These are phyloP conservation scores for Achaetomium macrosporum DNA, from an alignment of 2,329 filamentous ascomycete genomes.

Conservation along the genomic window DNA sequence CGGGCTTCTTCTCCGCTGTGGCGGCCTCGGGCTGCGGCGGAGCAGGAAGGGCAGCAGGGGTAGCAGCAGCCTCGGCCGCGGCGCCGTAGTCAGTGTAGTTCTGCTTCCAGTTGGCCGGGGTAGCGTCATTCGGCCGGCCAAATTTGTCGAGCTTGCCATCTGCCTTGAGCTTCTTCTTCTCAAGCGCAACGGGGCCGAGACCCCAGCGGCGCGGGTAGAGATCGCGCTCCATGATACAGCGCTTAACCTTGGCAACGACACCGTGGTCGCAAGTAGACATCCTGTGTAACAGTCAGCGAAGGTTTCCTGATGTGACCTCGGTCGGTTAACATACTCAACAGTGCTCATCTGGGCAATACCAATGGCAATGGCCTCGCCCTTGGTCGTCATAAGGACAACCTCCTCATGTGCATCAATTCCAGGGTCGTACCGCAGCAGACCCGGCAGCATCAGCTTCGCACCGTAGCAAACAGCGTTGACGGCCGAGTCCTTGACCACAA, in stretches of 20 bases:
- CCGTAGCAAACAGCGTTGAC: constrained; percentile 98
- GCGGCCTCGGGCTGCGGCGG: constrained; percentile 24
- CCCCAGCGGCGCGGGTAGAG: constrained; percentile 97
- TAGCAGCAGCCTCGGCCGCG: constrained; percentile 40
- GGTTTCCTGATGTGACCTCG: not conserved
- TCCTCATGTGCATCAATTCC: constrained; percentile 94
- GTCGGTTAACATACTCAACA: constrained; percentile 53
- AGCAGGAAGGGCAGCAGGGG: constrained; percentile 32
- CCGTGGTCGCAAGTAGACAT: constrained; percentile 96
- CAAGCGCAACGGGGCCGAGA: constrained; percentile 81
- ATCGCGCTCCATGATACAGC: constrained; percentile 99
- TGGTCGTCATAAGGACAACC: constrained; percentile 96
- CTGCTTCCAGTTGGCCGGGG: constrained; percentile 85
- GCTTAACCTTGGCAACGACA: constrained; percentile 97
- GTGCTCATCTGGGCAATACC: constrained; percentile 98
- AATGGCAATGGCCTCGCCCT: constrained; percentile 95
- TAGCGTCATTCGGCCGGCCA: constrained; percentile 85
- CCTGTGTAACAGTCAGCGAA: constrained; percentile 13
- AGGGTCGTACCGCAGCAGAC: constrained; percentile 85
- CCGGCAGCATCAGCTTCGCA: constrained; percentile 97
- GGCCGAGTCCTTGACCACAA: constrained; percentile 94
- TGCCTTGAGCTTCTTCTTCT: constrained; percentile 99
- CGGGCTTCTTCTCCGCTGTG: constrained; percentile 14
- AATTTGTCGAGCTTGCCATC: constrained; percentile 98
- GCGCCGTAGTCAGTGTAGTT: constrained; percentile 88